These are phyloP conservation scores for Talaromyces funiculosus DNA, from an alignment of 2,329 filamentous ascomycete species.

Conservation along the genomic window DNA sequence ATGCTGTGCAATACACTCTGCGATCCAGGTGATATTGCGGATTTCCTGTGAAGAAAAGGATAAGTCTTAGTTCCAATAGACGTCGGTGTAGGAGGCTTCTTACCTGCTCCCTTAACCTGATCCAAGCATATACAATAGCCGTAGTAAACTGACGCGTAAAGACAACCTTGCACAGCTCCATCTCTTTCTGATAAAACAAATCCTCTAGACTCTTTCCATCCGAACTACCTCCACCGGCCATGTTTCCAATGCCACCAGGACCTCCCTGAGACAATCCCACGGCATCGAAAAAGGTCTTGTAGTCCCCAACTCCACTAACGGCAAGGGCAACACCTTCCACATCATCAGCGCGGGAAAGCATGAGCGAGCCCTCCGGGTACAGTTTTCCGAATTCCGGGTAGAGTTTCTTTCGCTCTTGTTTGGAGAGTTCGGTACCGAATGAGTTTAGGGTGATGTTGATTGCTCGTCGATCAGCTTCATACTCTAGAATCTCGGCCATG, in stretches of 20 bases:
- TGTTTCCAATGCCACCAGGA: conserved; percentile 71
- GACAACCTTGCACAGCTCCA: conserved; percentile 92
- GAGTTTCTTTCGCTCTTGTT: conserved; percentile 89
- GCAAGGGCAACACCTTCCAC: conserved; percentile 88
- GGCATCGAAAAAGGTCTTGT: conserved; percentile 93
- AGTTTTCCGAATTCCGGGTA: conserved; percentile 89
- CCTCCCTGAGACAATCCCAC: conserved; percentile 72
- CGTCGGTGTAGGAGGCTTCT: conserved; percentile 26
- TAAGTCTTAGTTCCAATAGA: conserved; percentile 20
- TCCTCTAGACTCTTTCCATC: conserved; percentile 92
- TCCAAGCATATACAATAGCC: conserved; percentile 94
- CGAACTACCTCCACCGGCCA: conserved; percentile 69
- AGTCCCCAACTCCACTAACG: conserved; percentile 87
- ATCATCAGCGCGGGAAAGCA: conserved; percentile 92
- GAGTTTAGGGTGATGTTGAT: conserved; percentile 99
- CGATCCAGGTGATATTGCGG: conserved; percentile 98
- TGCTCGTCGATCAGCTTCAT: conserved; percentile 90
- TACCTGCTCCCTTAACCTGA: conserved; percentile 95
- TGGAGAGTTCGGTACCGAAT: conserved; percentile 91
- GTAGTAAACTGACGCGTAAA: conserved; percentile 96
- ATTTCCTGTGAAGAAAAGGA: conserved; percentile 68
- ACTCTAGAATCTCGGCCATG: conserved; percentile 93
- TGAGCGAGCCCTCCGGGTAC: conserved; percentile 88
- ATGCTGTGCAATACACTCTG: conserved; percentile 98
- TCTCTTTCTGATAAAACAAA: conserved; percentile 98